phyloP scores from a whole-genome alignment of 306 rosid species.

The Astragalus membranaceus region DNA sequence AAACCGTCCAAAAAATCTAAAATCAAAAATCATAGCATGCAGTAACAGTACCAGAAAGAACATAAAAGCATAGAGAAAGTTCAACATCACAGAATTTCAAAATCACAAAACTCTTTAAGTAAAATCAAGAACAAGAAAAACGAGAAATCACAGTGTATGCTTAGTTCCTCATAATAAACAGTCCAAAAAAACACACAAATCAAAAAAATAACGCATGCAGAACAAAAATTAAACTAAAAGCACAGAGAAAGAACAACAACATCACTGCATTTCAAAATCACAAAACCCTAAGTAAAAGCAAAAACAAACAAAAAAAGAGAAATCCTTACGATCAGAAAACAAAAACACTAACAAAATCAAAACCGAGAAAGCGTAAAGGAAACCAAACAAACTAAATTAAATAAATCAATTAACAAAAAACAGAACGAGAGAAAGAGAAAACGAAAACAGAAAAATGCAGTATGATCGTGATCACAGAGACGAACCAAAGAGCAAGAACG shows the following conservation, averaged over 20 bases:
- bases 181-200: neutral
- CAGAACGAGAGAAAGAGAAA: neutral
- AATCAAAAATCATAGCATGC: conserved; percentile 14
- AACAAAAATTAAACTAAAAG: neutral
- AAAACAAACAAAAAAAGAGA: neutral
- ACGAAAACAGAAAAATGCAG: neutral
- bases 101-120: neutral
- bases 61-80: neutral
- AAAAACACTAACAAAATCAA: neutral
- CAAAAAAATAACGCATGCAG: conserved; percentile 13
- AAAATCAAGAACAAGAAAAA: neutral
- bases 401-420: neutral
- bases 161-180: neutral
- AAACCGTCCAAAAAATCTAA: neutral
- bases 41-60: neutral
- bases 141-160: no score
- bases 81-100: neutral
- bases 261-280: neutral
- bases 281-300: neutral
- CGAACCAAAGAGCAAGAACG: fast-evolving
- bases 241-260: neutral
- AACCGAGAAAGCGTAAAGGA: neutral
- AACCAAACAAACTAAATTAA: neutral
- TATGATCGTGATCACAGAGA: neutral
- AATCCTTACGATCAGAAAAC: neutral